Conservation (phyloP, 768 basidiomycete genomes). For the Podaxis sp. region DNA sequence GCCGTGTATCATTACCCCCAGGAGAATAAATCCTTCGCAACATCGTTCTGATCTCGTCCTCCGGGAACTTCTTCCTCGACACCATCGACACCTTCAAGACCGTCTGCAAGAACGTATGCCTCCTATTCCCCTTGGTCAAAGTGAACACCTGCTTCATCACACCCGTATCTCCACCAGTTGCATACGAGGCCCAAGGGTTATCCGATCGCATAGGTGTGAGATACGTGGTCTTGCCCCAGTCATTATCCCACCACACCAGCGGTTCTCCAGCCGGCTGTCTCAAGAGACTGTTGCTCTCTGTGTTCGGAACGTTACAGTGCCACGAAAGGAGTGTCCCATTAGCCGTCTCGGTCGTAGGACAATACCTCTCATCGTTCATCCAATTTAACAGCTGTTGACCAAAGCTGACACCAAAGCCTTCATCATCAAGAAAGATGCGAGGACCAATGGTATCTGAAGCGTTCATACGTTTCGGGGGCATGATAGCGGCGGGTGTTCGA, state of each 20-base stretch:
- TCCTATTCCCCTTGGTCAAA: conserved; percentile 18
- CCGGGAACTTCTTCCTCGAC: conserved; percentile 3
- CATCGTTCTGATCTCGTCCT: conserved; percentile 16
- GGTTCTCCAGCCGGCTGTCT: conserved; percentile 15
- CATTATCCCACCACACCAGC: conserved; percentile 19
- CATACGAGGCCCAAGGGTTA: conserved; percentile 19
- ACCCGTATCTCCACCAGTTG: conserved; percentile 18
- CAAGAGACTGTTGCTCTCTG: conserved; percentile 9
- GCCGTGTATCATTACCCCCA: conserved; percentile 5
- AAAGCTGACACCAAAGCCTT: conserved; percentile 20
- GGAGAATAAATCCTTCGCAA: conserved; percentile 16
- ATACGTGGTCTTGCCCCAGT: conserved; percentile 9
- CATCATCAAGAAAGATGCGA: conserved; percentile 22
- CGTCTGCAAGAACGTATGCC: conserved; percentile 24
- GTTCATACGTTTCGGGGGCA: conserved; percentile 7
- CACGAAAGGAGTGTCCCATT: neutral
- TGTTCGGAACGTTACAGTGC: conserved; percentile 15
- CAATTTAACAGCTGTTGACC: neutral
- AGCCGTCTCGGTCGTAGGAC: neutral
- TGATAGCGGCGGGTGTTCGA: conserved; percentile 1
- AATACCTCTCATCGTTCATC: neutral
- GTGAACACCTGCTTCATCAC: conserved; percentile 25
- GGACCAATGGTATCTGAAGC: conserved; percentile 2
- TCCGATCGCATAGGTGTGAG: conserved; percentile 16
- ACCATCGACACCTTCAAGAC: conserved; percentile 19